Percentiles rank a stretch among this genome's conserved stretches.
Conservation (phyloP, 139 green algal species). For the Dunaliella sp. region DNA sequence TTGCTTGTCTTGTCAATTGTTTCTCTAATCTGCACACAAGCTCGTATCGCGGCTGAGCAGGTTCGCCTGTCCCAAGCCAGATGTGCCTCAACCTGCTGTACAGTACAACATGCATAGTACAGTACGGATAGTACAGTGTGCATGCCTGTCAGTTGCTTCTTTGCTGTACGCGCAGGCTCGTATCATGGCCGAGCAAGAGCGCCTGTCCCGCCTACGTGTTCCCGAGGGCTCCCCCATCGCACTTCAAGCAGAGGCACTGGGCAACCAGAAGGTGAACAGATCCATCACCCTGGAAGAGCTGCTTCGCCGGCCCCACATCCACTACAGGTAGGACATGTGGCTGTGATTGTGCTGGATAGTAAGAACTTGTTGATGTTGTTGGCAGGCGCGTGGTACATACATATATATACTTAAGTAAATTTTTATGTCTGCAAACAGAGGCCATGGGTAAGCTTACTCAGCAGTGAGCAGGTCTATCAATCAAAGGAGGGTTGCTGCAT, state of each 20-base stretch:
- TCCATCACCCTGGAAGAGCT: constrained; percentile 78
- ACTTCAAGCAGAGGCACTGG: constrained; percentile 42
- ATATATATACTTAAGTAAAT: too few species aligned
- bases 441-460: too few species aligned
- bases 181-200: constrained; percentile 70
- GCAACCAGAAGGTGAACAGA: constrained; percentile 55
- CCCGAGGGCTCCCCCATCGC: constrained; percentile 38
- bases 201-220: constrained; percentile 64
- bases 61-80: background rate
- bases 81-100: background rate
- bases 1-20: too few species aligned
- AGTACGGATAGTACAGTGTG: too few species aligned
- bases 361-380: too few species aligned
- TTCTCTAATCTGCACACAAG: constrained; percentile 5
- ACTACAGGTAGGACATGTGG: constrained; percentile 63
- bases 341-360: too few species aligned
- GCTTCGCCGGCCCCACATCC: constrained; percentile 83
- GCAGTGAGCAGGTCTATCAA: background rate
- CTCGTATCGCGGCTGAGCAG: background rate
- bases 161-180: constrained; percentile 32
- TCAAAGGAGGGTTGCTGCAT: too few species aligned
- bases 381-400: too few species aligned
- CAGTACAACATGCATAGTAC: too few species aligned
- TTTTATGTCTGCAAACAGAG: too few species aligned
- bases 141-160: too few species aligned